Evolutionary conservation across 2,329 filamentous ascomycete species (phyloP).

Genomic region (Penicillium corylophilum): DNA sequence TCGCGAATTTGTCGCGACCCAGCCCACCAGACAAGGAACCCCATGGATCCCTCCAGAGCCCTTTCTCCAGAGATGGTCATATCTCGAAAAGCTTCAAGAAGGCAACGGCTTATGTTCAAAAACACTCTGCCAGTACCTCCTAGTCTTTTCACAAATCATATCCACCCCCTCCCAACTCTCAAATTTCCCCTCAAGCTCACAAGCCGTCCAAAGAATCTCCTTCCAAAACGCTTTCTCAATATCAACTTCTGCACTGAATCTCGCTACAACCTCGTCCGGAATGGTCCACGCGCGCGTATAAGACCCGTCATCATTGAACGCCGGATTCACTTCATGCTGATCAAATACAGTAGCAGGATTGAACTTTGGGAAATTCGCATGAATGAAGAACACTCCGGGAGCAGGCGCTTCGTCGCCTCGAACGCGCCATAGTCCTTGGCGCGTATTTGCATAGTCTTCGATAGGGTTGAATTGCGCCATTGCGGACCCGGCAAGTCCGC

Average conservation of each 20-base stretch:
- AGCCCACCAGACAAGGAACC: no score
- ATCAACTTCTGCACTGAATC: slow-evolving; percentile 31
- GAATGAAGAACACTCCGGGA: slow-evolving; percentile 41
- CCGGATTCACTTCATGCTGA: slow-evolving; percentile 26
- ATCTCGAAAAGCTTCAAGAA: no score
- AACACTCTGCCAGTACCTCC: slow-evolving; percentile 34
- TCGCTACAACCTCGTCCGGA: slow-evolving; percentile 28
- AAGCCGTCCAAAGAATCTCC: slow-evolving; percentile 40
- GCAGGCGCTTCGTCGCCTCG: slow-evolving; percentile 29
- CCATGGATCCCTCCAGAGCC: no score
- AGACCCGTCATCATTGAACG: slow-evolving; percentile 30
- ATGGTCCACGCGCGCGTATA: slow-evolving; percentile 36
- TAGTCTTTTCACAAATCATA: slow-evolving; percentile 35
- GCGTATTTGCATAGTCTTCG: slow-evolving; percentile 32
- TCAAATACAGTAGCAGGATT: slow-evolving; percentile 40
- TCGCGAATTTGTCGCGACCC: no score
- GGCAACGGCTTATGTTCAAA: slow-evolving; percentile 12
- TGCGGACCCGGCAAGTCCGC: slow-evolving; percentile 37
- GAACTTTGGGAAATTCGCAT: slow-evolving; percentile 43
- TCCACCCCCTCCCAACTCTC: slow-evolving; percentile 29
- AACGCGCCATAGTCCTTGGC: slow-evolving; percentile 28
- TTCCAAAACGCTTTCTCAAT: slow-evolving; percentile 40
- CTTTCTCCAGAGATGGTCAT: no score
- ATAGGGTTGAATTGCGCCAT: slow-evolving; percentile 42
- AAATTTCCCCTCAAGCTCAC: slow-evolving; percentile 36